These are phyloP conservation scores for Aspergillus affinis DNA, from an alignment of 495 filamentous ascomycete species.

Conservation along the genomic window DNA sequence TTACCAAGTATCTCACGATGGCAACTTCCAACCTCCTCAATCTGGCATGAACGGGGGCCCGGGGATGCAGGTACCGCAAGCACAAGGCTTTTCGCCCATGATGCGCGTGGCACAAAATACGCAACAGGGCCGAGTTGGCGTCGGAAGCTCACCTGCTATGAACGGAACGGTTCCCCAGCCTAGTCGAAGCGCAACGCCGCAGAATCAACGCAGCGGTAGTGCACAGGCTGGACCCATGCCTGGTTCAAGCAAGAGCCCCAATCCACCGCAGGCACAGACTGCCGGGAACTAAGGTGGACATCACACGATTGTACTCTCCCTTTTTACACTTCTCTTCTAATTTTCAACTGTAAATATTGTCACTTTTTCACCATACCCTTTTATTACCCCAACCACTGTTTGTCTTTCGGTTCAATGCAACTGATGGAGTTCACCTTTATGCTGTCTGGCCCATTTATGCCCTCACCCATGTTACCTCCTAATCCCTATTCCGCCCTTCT, in stretches of 20 bases:
- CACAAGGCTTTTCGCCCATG: constrained; percentile 72
- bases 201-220: constrained; percentile 50
- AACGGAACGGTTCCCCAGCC: constrained; percentile 40
- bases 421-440: constrained; percentile 21
- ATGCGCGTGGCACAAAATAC: constrained; percentile 65
- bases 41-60: constrained; percentile 34
- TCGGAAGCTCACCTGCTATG: constrained; percentile 41
- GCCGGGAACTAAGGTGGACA: constrained; percentile 31
- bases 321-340: constrained; percentile 9
- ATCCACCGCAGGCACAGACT: constrained; percentile 45
- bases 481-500: constrained; percentile 1
- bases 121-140: constrained; percentile 43
- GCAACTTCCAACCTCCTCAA: constrained; percentile 39
- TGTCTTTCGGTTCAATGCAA: constrained; percentile 9
- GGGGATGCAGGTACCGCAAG: constrained; percentile 46
- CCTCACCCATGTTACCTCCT: constrained; percentile 8
- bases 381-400: constrained; percentile 1
- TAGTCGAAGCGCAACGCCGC: constrained; percentile 50
- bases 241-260: constrained; percentile 44
- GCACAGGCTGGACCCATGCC: constrained; percentile 38
- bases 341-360: constrained; percentile 45
- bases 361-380: constrained; percentile 5
- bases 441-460: constrained; percentile 2
- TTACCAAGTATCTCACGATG: constrained; percentile 44
- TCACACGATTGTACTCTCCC: neutral